Percentiles rank a stretch among this genome's conserved stretches.
phyloP scores from a whole-genome alignment of 2,329 filamentous ascomycete genomes.

The Aspergillus hiratsukae region DNA sequence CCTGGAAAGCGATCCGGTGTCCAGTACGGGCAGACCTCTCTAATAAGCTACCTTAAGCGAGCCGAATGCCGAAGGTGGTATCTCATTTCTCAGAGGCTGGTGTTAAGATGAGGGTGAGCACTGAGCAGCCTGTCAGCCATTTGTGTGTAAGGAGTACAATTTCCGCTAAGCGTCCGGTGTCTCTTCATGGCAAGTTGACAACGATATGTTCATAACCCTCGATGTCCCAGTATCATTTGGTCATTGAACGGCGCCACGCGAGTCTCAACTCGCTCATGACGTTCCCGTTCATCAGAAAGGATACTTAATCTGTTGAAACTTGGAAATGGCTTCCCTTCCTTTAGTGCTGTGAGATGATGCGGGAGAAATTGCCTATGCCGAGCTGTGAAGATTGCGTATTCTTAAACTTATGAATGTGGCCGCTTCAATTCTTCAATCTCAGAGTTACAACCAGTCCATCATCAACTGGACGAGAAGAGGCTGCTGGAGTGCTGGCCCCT shows the following conservation, averaged over 20 bases:
- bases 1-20: constrained; percentile 6
- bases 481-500: too few species aligned
- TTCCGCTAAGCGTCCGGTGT: neutral
- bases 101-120: constrained; percentile 1
- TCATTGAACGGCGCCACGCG: neutral
- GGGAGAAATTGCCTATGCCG: neutral
- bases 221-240: neutral
- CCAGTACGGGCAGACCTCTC: neutral
- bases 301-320: neutral
- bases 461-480: neutral
- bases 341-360: neutral
- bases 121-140: neutral
- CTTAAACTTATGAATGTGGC: neutral
- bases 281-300: neutral
- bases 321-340: neutral
- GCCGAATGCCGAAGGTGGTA: constrained; percentile 1
- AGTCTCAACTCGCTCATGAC: neutral
- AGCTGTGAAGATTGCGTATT: too few species aligned
- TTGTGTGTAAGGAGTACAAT: neutral
- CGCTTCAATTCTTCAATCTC: neutral
- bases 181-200: neutral
- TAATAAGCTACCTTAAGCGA: neutral
- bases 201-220: neutral
- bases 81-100: neutral
- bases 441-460: neutral